phyloP scores from a whole-genome alignment of 2,329 filamentous ascomycete genomes.

The Cladobotryum protrusum region DNA sequence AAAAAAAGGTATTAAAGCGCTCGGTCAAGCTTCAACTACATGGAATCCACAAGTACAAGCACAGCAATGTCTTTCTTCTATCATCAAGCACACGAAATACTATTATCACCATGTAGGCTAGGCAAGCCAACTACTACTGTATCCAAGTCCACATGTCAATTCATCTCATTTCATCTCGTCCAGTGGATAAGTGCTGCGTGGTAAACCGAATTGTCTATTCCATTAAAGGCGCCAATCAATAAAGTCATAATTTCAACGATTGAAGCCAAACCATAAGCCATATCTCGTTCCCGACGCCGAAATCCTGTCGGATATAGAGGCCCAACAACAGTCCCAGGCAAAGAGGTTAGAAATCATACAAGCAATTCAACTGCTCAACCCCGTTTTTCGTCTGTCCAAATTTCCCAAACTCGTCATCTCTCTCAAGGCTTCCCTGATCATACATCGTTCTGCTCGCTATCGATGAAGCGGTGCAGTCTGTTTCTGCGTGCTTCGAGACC shows the following conservation, averaged over 20 bases:
- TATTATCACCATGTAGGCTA: too few species aligned
- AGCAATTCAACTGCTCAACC: slow-evolving; percentile 5
- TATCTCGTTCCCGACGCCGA: slow-evolving; percentile 13
- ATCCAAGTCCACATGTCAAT: too few species aligned
- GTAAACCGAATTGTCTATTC: too few species aligned
- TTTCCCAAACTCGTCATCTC: slow-evolving; percentile 1
- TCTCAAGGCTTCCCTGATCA: slow-evolving; percentile 2
- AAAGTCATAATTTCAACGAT: slow-evolving; percentile 6
- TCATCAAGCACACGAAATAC: too few species aligned
- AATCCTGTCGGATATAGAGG: slow-evolving; percentile 8
- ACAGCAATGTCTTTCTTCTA: too few species aligned
- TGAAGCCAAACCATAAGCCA: slow-evolving; percentile 12
- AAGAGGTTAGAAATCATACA: neutral
- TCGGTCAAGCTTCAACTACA: too few species aligned
- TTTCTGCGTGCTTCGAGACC: neutral
- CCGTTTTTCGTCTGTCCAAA: slow-evolving; percentile 7
- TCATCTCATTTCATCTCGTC: too few species aligned
- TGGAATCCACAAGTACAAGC: too few species aligned
- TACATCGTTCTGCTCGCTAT: slow-evolving; percentile 1
- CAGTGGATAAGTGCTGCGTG: too few species aligned
- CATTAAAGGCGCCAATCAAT: neutral
- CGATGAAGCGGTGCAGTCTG: too few species aligned
- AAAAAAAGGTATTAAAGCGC: too few species aligned
- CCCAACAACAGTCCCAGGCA: slow-evolving; percentile 8
- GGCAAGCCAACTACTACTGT: too few species aligned